A percentile compares a stretch with the other conserved stretches of the same genome.
Conservation (phyloP, 2,329 filamentous ascomycete genomes). For the Ceratocystis alfenasii region DNA sequence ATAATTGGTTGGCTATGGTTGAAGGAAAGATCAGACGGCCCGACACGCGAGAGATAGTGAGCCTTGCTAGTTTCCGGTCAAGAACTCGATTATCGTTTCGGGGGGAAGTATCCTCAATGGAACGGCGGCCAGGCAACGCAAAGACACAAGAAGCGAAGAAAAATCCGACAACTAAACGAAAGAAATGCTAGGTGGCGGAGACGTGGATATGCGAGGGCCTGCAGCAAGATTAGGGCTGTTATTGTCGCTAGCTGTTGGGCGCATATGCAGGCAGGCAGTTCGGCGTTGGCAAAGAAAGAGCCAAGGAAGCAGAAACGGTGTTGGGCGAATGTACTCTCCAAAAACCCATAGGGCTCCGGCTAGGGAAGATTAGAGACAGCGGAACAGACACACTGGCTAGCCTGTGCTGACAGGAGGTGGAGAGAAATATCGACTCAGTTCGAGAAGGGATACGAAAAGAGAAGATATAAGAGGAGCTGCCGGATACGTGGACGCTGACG, state of each 20-base stretch:
- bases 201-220: not conserved
- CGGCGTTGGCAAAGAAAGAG: not conserved
- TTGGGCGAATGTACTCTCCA: too few species aligned
- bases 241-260: conserved; percentile 2
- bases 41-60: too few species aligned
- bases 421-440: not conserved
- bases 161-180: not conserved
- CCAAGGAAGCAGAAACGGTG: not conserved
- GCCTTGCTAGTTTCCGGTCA: too few species aligned
- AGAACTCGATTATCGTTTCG: not conserved
- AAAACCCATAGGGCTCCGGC: too few species aligned
- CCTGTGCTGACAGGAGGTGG: not conserved
- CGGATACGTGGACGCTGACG: not conserved
- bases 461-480: not conserved
- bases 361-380: not conserved
- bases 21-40: not conserved
- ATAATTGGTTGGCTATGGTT: not conserved
- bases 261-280: conserved; percentile 12
- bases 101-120: not conserved
- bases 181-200: not conserved
- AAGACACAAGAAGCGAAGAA: not conserved
- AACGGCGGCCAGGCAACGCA: not conserved
- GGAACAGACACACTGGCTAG: not conserved
- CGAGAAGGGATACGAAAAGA: not conserved
- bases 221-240: not conserved